Percentiles rank a stretch among this genome's conserved stretches.
These are phyloP conservation scores for Neurospora sp. DNA, from an alignment of 495 filamentous ascomycete species.

Conservation along the genomic window DNA sequence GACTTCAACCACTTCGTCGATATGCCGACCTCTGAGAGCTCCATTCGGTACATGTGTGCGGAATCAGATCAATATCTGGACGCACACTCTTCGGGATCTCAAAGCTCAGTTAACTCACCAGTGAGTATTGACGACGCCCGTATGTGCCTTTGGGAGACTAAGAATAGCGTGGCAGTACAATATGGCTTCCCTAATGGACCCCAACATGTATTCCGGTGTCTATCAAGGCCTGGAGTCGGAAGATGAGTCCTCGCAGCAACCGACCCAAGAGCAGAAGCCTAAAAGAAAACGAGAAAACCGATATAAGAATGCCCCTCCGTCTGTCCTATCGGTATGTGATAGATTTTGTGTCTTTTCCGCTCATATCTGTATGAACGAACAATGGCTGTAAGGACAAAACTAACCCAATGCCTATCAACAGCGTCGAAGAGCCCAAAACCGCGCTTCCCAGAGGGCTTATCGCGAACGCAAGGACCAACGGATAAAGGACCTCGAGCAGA, in stretches of 20 bases:
- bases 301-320: conserved; percentile 40
- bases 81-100: conserved; percentile 26
- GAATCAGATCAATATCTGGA: conserved; percentile 32
- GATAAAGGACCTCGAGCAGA: conserved; percentile 69
- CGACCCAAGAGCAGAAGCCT: conserved; percentile 22
- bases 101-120: conserved; percentile 30
- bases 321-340: conserved; percentile 35
- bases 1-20: conserved; percentile 18
- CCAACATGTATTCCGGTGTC: conserved; percentile 16
- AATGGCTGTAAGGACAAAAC: background rate
- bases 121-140: conserved; percentile 14
- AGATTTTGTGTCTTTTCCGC: background rate
- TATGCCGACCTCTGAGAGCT: conserved; percentile 26
- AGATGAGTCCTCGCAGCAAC: conserved; percentile 32
- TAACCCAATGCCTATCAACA: conserved; percentile 12
- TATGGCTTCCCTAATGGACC: conserved; percentile 18
- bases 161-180: conserved; percentile 22
- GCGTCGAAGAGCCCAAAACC: conserved; percentile 49
- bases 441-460: conserved; percentile 64
- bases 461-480: conserved; percentile 78
- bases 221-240: conserved; percentile 30
- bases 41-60: conserved; percentile 27
- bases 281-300: conserved; percentile 41
- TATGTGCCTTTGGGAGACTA: background rate
- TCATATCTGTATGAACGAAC: background rate